Evolutionary conservation across 2,329 filamentous ascomycete genomes (phyloP).

Genomic region (Colletotrichum destructivum): DNA sequence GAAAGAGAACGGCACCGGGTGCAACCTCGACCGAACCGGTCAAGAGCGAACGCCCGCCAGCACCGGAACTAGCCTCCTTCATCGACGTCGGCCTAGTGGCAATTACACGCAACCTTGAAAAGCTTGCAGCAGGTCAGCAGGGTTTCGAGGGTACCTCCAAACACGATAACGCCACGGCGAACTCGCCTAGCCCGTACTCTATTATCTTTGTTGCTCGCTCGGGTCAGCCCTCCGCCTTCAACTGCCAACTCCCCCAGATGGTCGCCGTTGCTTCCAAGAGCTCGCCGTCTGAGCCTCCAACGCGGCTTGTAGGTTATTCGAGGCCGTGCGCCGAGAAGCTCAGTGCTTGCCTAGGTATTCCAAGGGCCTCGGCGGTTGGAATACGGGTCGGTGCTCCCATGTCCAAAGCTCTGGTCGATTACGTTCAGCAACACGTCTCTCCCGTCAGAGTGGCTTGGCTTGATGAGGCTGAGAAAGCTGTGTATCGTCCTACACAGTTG

Average conservation of each 20-base stretch:
- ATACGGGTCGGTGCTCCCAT: constrained; percentile 70
- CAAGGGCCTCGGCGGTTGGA: constrained; percentile 76
- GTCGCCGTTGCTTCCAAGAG: constrained; percentile 64
- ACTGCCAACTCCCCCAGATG: constrained; percentile 73
- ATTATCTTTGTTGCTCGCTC: constrained; percentile 73
- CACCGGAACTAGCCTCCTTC: constrained; percentile 68
- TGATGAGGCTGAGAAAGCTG: constrained; percentile 42
- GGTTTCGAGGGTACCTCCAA: constrained; percentile 55
- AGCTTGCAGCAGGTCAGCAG: constrained; percentile 15
- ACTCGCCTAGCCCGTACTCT: constrained; percentile 55
- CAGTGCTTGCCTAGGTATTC: constrained; percentile 70
- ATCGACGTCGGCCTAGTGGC: constrained; percentile 77
- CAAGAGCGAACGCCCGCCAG: constrained; percentile 51
- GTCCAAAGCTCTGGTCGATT: constrained; percentile 69
- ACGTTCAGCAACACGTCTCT: constrained; percentile 67
- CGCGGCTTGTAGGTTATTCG: constrained; percentile 75
- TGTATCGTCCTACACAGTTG: constrained; percentile 50
- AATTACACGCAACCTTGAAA: constrained; percentile 70
- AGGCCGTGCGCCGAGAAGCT: constrained; percentile 72
- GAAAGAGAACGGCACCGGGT: constrained; percentile 60
- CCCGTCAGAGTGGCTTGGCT: constrained; percentile 70
- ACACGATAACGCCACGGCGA: not conserved
- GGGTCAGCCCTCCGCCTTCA: constrained; percentile 70
- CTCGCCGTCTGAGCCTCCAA: constrained; percentile 56
- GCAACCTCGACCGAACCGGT: constrained; percentile 41